Evolutionary conservation across 208 protist species (phyloP).

Genomic region (Leptomonas pyrrhocoris): DNA sequence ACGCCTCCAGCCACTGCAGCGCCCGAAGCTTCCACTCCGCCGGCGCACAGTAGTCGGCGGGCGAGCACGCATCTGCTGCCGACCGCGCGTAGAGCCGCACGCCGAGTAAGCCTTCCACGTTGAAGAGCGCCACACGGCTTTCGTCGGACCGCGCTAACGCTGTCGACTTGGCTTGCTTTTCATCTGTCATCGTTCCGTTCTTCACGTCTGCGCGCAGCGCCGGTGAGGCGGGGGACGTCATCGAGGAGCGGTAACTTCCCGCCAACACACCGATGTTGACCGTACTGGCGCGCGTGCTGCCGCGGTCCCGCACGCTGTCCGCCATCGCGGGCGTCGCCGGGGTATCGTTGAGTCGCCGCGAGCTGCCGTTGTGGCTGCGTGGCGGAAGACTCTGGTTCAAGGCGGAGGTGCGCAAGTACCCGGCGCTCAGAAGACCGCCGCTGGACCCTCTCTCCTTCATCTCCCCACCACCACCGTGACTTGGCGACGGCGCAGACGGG

Average conservation of each 20-base stretch:
- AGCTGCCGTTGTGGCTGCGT: conserved; percentile 26
- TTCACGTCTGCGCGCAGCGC: neutral
- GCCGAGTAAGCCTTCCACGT: conserved; percentile 28
- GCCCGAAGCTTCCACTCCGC: conserved; percentile 77
- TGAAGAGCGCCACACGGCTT: neutral
- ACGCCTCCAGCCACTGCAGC: conserved; percentile 84
- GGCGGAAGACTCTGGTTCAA: conserved; percentile 19
- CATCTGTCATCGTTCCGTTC: neutral
- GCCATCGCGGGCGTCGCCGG: conserved; percentile 12
- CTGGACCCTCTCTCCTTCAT: neutral
- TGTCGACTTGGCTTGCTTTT: neutral
- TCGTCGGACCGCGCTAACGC: neutral
- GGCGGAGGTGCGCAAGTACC: conserved; percentile 7
- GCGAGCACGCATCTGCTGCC: conserved; percentile 4
- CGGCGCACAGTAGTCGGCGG: conserved; percentile 28
- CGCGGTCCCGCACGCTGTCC: neutral
- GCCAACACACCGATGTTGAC: neutral
- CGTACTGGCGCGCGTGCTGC: neutral
- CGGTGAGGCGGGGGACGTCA: neutral
- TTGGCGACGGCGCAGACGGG: no score
- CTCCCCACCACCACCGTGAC: neutral
- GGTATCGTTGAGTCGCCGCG: conserved; percentile 18
- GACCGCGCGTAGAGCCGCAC: conserved; percentile 20
- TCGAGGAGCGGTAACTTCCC: conserved; percentile 10
- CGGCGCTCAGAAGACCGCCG: neutral